These are phyloP conservation scores for Haematococcus lacustris DNA, from an alignment of 139 green algal species.

Conservation along the genomic window DNA sequence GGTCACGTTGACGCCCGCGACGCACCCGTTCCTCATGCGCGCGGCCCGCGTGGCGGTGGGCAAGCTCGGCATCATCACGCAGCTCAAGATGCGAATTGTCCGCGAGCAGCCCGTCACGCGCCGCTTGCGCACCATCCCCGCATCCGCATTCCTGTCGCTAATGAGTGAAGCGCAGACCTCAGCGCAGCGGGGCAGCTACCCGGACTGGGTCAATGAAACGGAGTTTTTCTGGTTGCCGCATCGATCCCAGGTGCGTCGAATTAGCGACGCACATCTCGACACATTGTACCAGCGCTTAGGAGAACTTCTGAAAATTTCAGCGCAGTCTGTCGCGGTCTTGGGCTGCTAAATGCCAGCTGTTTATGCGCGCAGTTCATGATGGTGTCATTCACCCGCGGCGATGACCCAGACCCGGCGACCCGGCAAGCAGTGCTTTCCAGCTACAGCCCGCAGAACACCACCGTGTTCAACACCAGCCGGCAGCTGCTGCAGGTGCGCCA, in stretches of 20 bases:
- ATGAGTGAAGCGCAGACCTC: constrained; percentile 19
- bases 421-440: constrained; percentile 12
- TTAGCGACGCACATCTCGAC: too few relatives aligned
- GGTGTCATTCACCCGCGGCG: constrained; percentile 33
- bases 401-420: constrained; percentile 11
- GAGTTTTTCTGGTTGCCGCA: constrained; percentile 51
- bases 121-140: constrained; percentile 16
- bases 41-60: constrained; percentile 37
- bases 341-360: neutral
- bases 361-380: constrained; percentile 32
- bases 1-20: constrained; percentile 37
- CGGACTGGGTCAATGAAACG: constrained; percentile 35
- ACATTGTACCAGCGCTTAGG: neutral
- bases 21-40: constrained; percentile 48
- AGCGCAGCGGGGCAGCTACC: constrained; percentile 5
- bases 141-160: constrained; percentile 11
- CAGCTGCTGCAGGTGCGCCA: constrained; percentile 13
- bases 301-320: neutral
- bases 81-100: constrained; percentile 33
- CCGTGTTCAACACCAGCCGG: constrained; percentile 30
- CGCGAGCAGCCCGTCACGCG: constrained; percentile 33
- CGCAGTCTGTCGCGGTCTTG: neutral
- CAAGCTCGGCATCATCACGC: constrained; percentile 45
- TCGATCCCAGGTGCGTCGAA: constrained; percentile 16
- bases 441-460: constrained; percentile 30